Evolutionary conservation across 2,329 filamentous ascomycete genomes (phyloP).

Genomic region (Cordyceps cicadae): DNA sequence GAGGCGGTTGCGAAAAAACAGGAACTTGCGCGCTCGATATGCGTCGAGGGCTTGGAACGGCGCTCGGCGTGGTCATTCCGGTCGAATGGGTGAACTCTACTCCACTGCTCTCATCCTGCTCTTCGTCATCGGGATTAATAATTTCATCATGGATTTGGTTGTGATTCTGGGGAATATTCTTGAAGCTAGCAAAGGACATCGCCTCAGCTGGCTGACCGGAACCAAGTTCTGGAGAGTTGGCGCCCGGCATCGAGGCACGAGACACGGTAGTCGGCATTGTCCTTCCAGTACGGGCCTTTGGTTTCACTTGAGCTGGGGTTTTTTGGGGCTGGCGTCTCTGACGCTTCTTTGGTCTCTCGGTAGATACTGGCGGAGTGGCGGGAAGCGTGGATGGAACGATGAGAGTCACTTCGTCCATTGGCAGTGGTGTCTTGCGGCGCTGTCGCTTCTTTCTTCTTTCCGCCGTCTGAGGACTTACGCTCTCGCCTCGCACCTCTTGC

Average conservation of each 20-base stretch:
- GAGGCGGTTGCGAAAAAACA: not conserved
- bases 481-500: not conserved
- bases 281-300: not conserved
- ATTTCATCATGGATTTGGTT: not conserved
- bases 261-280: too few relatives aligned
- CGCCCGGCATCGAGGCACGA: not conserved
- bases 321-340: not conserved
- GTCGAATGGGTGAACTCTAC: not conserved
- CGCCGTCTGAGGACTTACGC: not conserved
- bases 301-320: not conserved
- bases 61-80: not conserved
- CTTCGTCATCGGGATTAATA: not conserved
- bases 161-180: not conserved
- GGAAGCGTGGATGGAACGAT: slow-evolving; percentile 15
- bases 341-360: not conserved
- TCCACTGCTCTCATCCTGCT: not conserved
- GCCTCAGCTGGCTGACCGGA: not conserved
- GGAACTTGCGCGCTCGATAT: not conserved
- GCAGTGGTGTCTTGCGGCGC: slow-evolving; percentile 25
- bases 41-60: not conserved
- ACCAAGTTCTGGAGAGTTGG: not conserved
- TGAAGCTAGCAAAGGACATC: not conserved
- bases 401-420: slow-evolving; percentile 25
- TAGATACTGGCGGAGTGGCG: slow-evolving; percentile 2
- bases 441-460: slow-evolving; percentile 22